Evolutionary conservation across 352 stramenopile genomes (phyloP).

Genomic region (Globisporangium nagaii): DNA sequence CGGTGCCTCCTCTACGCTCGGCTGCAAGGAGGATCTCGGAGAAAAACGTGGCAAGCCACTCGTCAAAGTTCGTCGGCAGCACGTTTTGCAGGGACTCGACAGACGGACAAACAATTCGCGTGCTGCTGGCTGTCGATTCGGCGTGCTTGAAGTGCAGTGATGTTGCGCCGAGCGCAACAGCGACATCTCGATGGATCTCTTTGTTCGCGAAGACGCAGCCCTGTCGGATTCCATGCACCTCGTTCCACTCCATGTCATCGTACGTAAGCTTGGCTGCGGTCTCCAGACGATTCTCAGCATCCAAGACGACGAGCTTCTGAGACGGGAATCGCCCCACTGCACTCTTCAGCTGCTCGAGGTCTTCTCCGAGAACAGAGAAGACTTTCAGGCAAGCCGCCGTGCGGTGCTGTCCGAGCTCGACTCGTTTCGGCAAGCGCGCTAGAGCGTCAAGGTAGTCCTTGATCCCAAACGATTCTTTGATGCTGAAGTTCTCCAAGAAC

Average conservation of each 20-base stretch:
- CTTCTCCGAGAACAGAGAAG: slow-evolving; percentile 33
- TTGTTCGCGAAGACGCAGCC: slow-evolving; percentile 49
- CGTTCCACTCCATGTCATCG: slow-evolving; percentile 80
- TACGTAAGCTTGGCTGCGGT: slow-evolving; percentile 34
- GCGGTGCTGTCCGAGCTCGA: slow-evolving; percentile 17
- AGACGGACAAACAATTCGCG: slow-evolving; percentile 37
- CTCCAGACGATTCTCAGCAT: slow-evolving; percentile 26
- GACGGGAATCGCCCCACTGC: slow-evolving; percentile 19
- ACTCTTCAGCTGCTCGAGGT: slow-evolving; percentile 19
- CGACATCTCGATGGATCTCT: slow-evolving; percentile 35
- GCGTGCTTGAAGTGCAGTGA: slow-evolving; percentile 64
- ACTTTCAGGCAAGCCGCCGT: slow-evolving; percentile 41
- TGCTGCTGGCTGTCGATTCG: slow-evolving; percentile 52
- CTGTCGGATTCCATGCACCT: slow-evolving; percentile 45
- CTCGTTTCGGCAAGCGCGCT: slow-evolving; percentile 27
- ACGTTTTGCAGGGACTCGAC: slow-evolving; percentile 29
- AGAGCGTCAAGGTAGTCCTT: slow-evolving; percentile 57
- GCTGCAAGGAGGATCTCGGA: slow-evolving; percentile 54
- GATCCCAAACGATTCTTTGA: slow-evolving; percentile 43
- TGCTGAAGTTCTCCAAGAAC: slow-evolving; percentile 45
- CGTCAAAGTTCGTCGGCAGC: slow-evolving; percentile 19
- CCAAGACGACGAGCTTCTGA: slow-evolving; percentile 39
- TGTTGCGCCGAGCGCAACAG: slow-evolving; percentile 39
- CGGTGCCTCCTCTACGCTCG: slow-evolving; percentile 40
- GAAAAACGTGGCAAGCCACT: slow-evolving; percentile 46